Conservation (phyloP, 768 basidiomycete species). For the Cyclocybe cylindracea region DNA sequence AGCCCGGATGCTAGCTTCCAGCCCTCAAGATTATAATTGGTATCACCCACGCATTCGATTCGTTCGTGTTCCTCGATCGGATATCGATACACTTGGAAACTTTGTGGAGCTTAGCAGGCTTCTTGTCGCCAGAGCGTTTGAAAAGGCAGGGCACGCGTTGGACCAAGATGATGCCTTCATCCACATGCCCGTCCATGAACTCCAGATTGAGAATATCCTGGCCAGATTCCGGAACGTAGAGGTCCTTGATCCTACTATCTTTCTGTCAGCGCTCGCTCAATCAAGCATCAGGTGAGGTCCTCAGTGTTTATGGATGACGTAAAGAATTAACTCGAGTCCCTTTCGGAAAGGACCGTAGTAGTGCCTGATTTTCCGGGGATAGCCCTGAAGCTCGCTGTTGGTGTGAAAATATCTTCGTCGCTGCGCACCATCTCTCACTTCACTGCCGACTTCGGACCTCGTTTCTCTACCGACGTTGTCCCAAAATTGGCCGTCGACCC, state of each 20-base stretch:
- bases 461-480: constrained; percentile 51
- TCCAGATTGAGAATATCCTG: constrained; percentile 47
- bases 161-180: constrained; percentile 28
- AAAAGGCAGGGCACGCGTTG: constrained; percentile 25
- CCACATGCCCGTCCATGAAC: constrained; percentile 54
- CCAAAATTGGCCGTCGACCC: constrained; percentile 47
- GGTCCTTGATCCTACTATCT: constrained; percentile 42
- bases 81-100: constrained; percentile 40
- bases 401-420: constrained; percentile 58
- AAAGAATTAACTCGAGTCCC: constrained; percentile 1
- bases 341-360: constrained; percentile 41
- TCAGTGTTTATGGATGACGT: background rate
- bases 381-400: constrained; percentile 53
- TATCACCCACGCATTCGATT: constrained; percentile 53
- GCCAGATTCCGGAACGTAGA: constrained; percentile 43
- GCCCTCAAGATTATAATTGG: constrained; percentile 48
- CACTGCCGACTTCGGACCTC: constrained; percentile 57
- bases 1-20: constrained; percentile 41
- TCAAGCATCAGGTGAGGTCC: constrained; percentile 51
- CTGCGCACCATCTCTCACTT: constrained; percentile 61
- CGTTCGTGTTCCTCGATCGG: constrained; percentile 37
- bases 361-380: constrained; percentile 45
- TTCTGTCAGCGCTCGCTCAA: constrained; percentile 45
- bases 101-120: constrained; percentile 38
- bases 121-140: constrained; percentile 34